Base-by-base conservation (phyloP, 208 protist genomes). In the Acanthamoeba divionensis region DNA sequence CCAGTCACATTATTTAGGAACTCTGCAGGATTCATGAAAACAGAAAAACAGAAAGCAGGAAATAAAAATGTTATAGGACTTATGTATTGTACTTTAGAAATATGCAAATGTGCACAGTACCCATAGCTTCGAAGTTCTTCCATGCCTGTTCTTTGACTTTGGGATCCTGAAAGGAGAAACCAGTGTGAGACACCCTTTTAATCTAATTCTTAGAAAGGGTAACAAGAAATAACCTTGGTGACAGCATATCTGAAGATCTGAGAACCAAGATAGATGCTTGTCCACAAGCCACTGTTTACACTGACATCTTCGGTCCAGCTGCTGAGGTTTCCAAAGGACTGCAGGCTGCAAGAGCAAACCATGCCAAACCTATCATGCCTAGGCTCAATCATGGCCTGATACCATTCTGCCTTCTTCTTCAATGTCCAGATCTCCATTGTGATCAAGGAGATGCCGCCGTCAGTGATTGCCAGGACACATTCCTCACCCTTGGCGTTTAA, bases 211-310 rank as follows among this genome's bases (percentile, higher is more conserved):
- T 26, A 10, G 10, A 31, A 67, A 67, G 62, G 8, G 12, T 18
- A 57, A n/a, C 15, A 24, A 57, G 52, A 41, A 31, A 10, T 18
- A 55, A 24, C 73, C 50, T 67, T 54, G 41, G 90, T 90, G 0
- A 87, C 90, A 29, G 60, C 82, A 60, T 90, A 92, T 12, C 82
- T 47, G 82, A 92, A 90, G 41, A 31, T 50, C 65, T 90, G 82
- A 5, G 83, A 50, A 21, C 65, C 79, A 44, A 92, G 13, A 45
- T 80, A 83, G 44, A 92, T 73, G 21, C 48, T 44, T 26, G 90
- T 92, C 90, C 90, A 92, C 90, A 92, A 44, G 4, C 90, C 90
- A 8, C 82, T 69, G 57, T 92, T 92, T 21, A 67, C 89, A 63
- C 31, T 29, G n/a, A 44, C 24, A 4, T 69, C 3, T 26, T 36